Percentiles rank a stretch among this genome's conserved stretches.
Evolutionary conservation across 148 eudicot species (phyloP).

Genomic region (Vaccinium macrocarpon): DNA sequence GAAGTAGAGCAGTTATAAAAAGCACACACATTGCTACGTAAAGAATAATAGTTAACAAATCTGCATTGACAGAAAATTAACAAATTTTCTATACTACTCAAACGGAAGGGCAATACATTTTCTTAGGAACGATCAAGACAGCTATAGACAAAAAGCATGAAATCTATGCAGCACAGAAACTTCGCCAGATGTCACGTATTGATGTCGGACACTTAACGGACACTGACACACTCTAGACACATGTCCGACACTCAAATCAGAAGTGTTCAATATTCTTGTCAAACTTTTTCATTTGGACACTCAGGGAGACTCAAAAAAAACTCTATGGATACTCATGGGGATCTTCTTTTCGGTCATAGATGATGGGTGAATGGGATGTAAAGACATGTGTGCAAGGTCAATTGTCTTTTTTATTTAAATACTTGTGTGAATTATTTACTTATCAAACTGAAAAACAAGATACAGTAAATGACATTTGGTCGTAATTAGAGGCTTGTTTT

Average conservation of each 20-base stretch:
- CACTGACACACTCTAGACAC: background rate
- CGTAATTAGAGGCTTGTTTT: background rate
- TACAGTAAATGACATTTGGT: background rate
- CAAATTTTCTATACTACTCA: background rate
- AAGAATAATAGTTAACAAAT: background rate
- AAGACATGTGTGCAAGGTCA: background rate
- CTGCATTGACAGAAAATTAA: background rate
- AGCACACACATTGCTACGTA: background rate
- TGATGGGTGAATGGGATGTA: background rate
- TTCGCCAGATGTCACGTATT: background rate
- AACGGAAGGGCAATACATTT: background rate
- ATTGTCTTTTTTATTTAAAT: too few species aligned
- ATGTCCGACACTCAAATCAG: background rate
- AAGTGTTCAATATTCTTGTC: background rate
- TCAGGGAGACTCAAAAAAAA: background rate
- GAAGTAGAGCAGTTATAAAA: background rate
- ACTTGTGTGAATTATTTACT: background rate
- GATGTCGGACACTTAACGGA: background rate
- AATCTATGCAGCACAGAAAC: background rate
- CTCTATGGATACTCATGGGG: background rate
- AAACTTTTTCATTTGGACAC: background rate
- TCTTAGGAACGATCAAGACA: background rate
- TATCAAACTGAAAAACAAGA: background rate
- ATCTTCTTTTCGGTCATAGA: background rate
- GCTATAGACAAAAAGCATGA: background rate